Evolutionary conservation across 805 yeast genomes (phyloP).

Genomic region (Candida cerambycidarum): DNA sequence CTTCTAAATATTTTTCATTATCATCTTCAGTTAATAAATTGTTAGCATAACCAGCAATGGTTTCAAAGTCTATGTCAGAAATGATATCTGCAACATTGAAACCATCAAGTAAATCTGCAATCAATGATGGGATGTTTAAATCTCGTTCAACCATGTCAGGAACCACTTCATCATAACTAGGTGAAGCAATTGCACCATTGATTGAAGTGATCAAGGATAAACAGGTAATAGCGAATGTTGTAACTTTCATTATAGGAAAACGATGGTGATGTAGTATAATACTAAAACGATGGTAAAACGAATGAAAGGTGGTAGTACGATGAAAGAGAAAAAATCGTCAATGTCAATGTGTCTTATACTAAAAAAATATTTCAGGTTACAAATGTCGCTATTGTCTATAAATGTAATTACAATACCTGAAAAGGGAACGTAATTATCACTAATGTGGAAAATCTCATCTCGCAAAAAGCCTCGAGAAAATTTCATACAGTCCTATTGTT

Average conservation of each 20-base stretch:
- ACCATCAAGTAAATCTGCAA: slow-evolving; percentile 18
- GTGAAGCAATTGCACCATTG: slow-evolving; percentile 10
- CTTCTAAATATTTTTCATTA: slow-evolving; percentile 22
- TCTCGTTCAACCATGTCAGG: slow-evolving; percentile 18
- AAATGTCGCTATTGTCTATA: not conserved
- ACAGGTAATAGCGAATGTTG: slow-evolving; percentile 15
- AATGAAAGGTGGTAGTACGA: not conserved
- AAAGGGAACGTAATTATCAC: slow-evolving; percentile 3
- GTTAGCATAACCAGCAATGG: slow-evolving; percentile 30
- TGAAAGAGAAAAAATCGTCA: not conserved
- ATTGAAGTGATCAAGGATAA: slow-evolving; percentile 14
- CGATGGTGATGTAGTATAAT: too few species aligned
- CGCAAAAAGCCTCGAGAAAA: not conserved
- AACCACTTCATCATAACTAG: slow-evolving; percentile 10
- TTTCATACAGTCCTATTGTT: not conserved
- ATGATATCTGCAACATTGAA: slow-evolving; percentile 20
- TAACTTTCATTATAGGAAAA: slow-evolving; percentile 14
- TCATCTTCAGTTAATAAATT: slow-evolving; percentile 22
- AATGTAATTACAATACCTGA: slow-evolving; percentile 5
- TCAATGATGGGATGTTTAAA: slow-evolving; percentile 13
- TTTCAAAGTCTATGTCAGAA: slow-evolving; percentile 18
- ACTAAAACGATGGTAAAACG: not conserved
- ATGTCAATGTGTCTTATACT: not conserved
- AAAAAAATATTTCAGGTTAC: not conserved
- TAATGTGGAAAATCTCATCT: not conserved